A percentile compares a stretch with the other conserved stretches of the same genome.
These are phyloP conservation scores for Aspergillus vadensis DNA, from an alignment of 2,329 filamentous ascomycete species.

Conservation along the genomic window DNA sequence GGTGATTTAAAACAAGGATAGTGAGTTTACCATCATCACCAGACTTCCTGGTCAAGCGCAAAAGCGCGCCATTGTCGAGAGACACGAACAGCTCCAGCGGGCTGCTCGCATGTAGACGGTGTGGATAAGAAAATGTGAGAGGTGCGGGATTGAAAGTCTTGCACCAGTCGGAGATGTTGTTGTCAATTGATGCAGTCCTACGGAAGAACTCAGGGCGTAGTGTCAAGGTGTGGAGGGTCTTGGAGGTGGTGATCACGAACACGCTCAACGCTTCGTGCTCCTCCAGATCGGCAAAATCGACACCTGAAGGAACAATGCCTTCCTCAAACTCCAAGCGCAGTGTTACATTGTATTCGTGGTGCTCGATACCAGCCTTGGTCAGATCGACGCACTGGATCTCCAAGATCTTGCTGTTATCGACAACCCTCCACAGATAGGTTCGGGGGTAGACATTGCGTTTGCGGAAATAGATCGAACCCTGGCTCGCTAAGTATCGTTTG, in stretches of 20 bases:
- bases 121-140: constrained; percentile 75
- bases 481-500: constrained; percentile 70
- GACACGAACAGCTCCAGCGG: constrained; percentile 76
- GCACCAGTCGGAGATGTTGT: constrained; percentile 73
- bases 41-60: constrained; percentile 68
- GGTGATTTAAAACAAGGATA: neutral
- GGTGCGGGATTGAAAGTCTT: constrained; percentile 73
- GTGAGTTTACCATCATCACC: constrained; percentile 51
- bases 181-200: constrained; percentile 67
- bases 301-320: constrained; percentile 72
- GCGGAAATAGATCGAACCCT: constrained; percentile 83
- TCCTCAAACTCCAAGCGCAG: constrained; percentile 77
- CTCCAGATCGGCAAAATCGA: constrained; percentile 78
- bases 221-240: constrained; percentile 80
- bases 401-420: constrained; percentile 76
- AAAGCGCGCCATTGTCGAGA: constrained; percentile 49
- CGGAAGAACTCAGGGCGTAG: constrained; percentile 81
- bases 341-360: constrained; percentile 69
- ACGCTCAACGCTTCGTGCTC: constrained; percentile 76
- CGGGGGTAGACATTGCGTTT: constrained; percentile 73
- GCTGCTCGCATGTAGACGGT: constrained; percentile 75
- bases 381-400: constrained; percentile 84
- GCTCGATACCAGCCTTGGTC: constrained; percentile 64
- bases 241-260: constrained; percentile 77
- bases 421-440: constrained; percentile 86